Evolutionary conservation across 306 rosid species (phyloP), one percentile per base, ranked within the genome.

Genomic region (Castanospermum australe): DNA sequence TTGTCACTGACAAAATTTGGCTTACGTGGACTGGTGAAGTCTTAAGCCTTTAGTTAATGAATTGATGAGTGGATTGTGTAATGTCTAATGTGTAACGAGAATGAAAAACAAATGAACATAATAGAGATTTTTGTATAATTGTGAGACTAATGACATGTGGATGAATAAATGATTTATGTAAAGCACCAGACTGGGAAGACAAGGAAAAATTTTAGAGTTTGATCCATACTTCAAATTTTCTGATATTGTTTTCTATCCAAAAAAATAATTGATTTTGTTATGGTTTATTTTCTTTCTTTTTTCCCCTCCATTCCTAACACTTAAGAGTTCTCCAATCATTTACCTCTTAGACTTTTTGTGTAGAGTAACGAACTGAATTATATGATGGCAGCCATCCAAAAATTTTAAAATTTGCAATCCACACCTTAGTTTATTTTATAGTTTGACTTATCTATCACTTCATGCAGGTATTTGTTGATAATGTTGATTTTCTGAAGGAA

Each of bases 401-500:
- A 22, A 61, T 39, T 67, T 45, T 48, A 66, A 62, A 57, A 22
- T 70, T 45, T 39, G n/a, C 50, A 50, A 30, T 36, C 28, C 51
- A 10, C 47, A 2, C 76, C 30, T 69, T n/a, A 17, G 24, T 73
- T 44, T 72, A 47, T 52, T 38, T 75, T 30, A 17, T 39, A 8
- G 17, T 14, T 79, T 71, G 73, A 21, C 30, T 68, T 28, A 15
- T 68, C 38, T 44, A 20, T 60, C n/a, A 35, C 56, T 54, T 79
- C 77, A 36, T 71, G 84, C 90, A 88, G 94, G 91, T 64, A 22
- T 88, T 89, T 75, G 93, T 88, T 83, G 97, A 88, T 76, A 86
- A 92, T 63, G 74, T 79, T 51, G 94, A 89, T 86, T 88, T 92
- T 82, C 82, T 86, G 77, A 92, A 85, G 88, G 94, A 92, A 82